Percentiles rank a stretch among this genome's conserved stretches.
These are phyloP conservation scores for Talaromyces sp. DNA, from an alignment of 2,329 filamentous ascomycete genomes.

Conservation along the genomic window DNA sequence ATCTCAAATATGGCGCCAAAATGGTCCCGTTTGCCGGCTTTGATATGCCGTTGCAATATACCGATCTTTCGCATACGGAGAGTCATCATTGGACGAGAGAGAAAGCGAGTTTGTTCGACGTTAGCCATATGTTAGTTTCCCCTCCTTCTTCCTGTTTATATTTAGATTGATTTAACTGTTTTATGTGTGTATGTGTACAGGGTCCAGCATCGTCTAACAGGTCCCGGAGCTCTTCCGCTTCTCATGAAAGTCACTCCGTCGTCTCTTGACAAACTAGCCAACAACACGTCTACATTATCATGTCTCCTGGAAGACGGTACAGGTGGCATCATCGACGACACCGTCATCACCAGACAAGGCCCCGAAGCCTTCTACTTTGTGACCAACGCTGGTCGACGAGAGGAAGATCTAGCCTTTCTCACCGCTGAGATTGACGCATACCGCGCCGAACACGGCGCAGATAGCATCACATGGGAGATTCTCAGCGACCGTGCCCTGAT, in stretches of 20 bases:
- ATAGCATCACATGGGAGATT: slow-evolving; percentile 62
- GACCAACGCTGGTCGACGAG: slow-evolving; percentile 86
- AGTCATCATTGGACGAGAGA: slow-evolving; percentile 86
- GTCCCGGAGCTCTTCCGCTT: slow-evolving; percentile 73
- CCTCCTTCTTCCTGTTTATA: not conserved
- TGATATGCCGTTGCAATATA: slow-evolving; percentile 88
- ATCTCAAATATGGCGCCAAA: slow-evolving; percentile 74
- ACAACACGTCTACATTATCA: slow-evolving; percentile 75
- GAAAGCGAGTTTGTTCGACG: slow-evolving; percentile 89
- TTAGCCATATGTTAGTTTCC: slow-evolving; percentile 76
- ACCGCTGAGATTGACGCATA: slow-evolving; percentile 61
- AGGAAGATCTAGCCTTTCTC: slow-evolving; percentile 80
- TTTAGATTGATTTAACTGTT: not conserved
- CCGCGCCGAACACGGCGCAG: slow-evolving; percentile 48
- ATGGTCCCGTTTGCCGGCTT: slow-evolving; percentile 96
- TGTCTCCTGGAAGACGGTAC: slow-evolving; percentile 71
- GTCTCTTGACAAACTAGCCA: slow-evolving; percentile 58
- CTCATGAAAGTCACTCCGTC: slow-evolving; percentile 80
- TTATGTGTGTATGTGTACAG: slow-evolving; percentile 33
- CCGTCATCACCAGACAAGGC: slow-evolving; percentile 76
- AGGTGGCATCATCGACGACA: slow-evolving; percentile 93
- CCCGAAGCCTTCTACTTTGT: slow-evolving; percentile 82
- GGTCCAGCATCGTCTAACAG: slow-evolving; percentile 77
- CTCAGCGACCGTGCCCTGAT: slow-evolving; percentile 71
- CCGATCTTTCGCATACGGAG: slow-evolving; percentile 67